Percentiles rank a stretch among this genome's conserved stretches.
phyloP scores from a whole-genome alignment of 2,329 filamentous ascomycete species.

The Penicillium sp. region DNA sequence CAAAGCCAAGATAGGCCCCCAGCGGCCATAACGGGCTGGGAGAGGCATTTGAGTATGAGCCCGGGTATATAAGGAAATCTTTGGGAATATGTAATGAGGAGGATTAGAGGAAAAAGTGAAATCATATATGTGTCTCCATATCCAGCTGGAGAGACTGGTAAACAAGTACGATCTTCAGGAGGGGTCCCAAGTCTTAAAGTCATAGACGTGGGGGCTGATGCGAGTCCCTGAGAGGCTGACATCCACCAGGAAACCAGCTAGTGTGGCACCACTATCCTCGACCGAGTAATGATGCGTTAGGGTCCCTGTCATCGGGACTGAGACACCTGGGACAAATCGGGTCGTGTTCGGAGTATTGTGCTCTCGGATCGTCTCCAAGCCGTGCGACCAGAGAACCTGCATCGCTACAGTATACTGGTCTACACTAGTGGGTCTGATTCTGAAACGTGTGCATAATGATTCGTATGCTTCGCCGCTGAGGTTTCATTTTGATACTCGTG shows the following conservation, averaged over 20 bases:
- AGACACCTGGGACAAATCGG: constrained; percentile 1
- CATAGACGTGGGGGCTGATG: constrained; percentile 12
- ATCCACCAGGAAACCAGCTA: constrained; percentile 2
- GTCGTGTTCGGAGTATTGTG: neutral
- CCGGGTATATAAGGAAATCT: neutral
- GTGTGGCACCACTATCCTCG: constrained; percentile 10
- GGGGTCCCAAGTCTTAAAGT: constrained; percentile 5
- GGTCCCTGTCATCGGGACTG: neutral
- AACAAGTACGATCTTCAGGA: constrained; percentile 6
- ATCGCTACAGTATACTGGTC: too few species aligned
- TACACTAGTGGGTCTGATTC: constrained; percentile 10
- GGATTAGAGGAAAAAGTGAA: neutral
- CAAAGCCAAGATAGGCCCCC: constrained; percentile 17
- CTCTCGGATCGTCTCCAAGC: neutral
- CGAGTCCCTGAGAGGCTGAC: constrained; percentile 6
- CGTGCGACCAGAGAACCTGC: neutral
- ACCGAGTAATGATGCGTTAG: constrained; percentile 13
- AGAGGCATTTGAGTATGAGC: constrained; percentile 14
- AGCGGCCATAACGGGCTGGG: constrained; percentile 25
- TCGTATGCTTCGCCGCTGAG: neutral
- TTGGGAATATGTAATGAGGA: constrained; percentile 19
- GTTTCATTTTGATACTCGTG: neutral
- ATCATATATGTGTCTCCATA: constrained; percentile 2
- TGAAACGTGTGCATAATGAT: constrained; percentile 6
- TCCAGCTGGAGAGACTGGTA: constrained; percentile 5